phyloP scores from a whole-genome alignment of 2,329 filamentous ascomycete genomes.

The Cladosporium sp. region DNA sequence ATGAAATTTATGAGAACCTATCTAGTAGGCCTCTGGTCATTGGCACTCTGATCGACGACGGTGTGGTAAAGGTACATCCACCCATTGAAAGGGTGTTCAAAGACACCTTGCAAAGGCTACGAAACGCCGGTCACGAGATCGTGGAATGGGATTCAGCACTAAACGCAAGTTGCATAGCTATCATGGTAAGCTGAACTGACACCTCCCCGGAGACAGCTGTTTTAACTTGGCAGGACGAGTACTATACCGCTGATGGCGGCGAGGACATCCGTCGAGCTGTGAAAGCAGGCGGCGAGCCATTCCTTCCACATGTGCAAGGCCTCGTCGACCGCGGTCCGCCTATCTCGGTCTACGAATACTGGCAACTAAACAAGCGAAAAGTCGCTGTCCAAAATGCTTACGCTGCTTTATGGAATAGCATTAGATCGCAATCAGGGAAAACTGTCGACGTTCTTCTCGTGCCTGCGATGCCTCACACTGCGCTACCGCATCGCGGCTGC shows the following conservation, averaged over 20 bases:
- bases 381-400: constrained; percentile 50
- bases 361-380: constrained; percentile 61
- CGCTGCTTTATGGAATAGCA: constrained; percentile 54
- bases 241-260: constrained; percentile 58
- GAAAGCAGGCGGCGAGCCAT: constrained; percentile 52
- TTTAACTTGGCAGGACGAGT: constrained; percentile 52
- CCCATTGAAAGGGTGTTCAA: constrained; percentile 19
- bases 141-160: constrained; percentile 39
- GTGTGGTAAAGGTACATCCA: constrained; percentile 24
- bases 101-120: constrained; percentile 14
- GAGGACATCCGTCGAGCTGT: constrained; percentile 58
- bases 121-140: constrained; percentile 37
- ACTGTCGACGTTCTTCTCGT: constrained; percentile 53
- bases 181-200: constrained; percentile 41
- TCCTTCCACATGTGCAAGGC: constrained; percentile 54
- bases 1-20: constrained; percentile 21
- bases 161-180: constrained; percentile 51
- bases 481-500: constrained; percentile 42
- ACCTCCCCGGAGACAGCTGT: too few relatives aligned
- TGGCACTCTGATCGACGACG: constrained; percentile 24
- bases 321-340: constrained; percentile 50
- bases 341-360: constrained; percentile 61
- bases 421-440: constrained; percentile 39
- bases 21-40: constrained; percentile 19
- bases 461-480: constrained; percentile 57